A percentile compares a stretch with the other conserved stretches of the same genome.
Evolutionary conservation across 306 rosid genomes (phyloP).

Genomic region (Medicago arabica): DNA sequence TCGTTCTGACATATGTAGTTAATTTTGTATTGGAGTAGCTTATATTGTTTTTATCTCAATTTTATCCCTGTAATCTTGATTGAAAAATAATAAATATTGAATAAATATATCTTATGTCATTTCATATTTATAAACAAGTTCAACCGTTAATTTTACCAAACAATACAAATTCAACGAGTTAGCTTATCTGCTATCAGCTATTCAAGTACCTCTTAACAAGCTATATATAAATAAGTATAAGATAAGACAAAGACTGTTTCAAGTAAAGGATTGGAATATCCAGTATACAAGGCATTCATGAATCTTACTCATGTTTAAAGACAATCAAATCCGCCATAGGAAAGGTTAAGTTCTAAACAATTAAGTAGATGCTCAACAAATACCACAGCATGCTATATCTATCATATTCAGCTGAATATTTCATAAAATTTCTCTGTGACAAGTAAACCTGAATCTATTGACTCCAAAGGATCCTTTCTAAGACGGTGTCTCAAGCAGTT

Average conservation of each 20-base stretch:
- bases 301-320: slow-evolving; percentile 36
- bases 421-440: slow-evolving; percentile 88
- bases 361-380: slow-evolving; percentile 41
- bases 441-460: slow-evolving; percentile 93
- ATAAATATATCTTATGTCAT: too few species aligned
- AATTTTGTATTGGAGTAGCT: too few species aligned
- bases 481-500: slow-evolving; percentile 97
- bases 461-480: slow-evolving; percentile 93
- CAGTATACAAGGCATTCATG: slow-evolving; percentile 31
- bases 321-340: slow-evolving; percentile 36
- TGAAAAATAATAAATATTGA: too few species aligned
- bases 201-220: slow-evolving; percentile 3
- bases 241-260: neutral
- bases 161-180: too few species aligned
- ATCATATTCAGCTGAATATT: slow-evolving; percentile 67
- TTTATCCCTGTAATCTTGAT: too few species aligned
- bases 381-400: slow-evolving; percentile 31
- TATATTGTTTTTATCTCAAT: too few species aligned
- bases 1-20: too few species aligned
- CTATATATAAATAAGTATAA: slow-evolving; percentile 5
- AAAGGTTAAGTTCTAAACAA: slow-evolving; percentile 27
- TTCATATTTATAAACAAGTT: too few species aligned
- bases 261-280: slow-evolving; percentile 21
- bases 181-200: too few species aligned
- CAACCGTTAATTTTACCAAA: too few species aligned